These are phyloP conservation scores for Pichia cabralensis DNA, from an alignment of 805 yeast species.

Conservation along the genomic window DNA sequence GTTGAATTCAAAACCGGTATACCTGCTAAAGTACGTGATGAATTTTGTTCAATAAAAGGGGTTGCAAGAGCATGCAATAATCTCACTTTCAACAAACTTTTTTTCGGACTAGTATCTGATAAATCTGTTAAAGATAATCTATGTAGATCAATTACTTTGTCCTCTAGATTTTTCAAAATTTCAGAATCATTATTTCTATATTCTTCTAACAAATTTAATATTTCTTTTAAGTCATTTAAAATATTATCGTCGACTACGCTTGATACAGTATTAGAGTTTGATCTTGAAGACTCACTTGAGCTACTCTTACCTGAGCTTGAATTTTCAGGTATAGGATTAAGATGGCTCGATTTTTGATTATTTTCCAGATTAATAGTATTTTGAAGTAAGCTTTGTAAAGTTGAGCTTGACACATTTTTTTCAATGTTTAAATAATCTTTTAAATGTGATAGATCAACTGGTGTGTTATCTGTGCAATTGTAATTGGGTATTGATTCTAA, in stretches of 20 bases:
- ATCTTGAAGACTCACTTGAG: constrained; percentile 2
- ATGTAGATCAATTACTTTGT: constrained; percentile 43
- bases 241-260: neutral
- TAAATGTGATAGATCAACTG: neutral
- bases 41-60: constrained; percentile 42
- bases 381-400: constrained; percentile 35
- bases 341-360: neutral
- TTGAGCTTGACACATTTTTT: constrained; percentile 36
- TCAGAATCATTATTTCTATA: constrained; percentile 7
- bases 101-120: constrained; percentile 25
- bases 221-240: constrained; percentile 3
- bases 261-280: constrained; percentile 2
- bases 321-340: neutral
- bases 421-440: constrained; percentile 24
- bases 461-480: neutral
- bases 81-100: constrained; percentile 33
- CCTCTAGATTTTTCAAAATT: constrained; percentile 15
- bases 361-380: constrained; percentile 11
- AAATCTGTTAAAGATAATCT: constrained; percentile 41
- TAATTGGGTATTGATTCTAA: constrained; percentile 10
- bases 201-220: constrained; percentile 3
- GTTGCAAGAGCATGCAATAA: constrained; percentile 57
- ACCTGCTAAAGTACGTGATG: constrained; percentile 16
- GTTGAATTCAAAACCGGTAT: constrained; percentile 17
- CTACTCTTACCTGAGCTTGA: neutral